Conservation (phyloP, 495 filamentous ascomycete genomes). For the Podospora anserina region DNA sequence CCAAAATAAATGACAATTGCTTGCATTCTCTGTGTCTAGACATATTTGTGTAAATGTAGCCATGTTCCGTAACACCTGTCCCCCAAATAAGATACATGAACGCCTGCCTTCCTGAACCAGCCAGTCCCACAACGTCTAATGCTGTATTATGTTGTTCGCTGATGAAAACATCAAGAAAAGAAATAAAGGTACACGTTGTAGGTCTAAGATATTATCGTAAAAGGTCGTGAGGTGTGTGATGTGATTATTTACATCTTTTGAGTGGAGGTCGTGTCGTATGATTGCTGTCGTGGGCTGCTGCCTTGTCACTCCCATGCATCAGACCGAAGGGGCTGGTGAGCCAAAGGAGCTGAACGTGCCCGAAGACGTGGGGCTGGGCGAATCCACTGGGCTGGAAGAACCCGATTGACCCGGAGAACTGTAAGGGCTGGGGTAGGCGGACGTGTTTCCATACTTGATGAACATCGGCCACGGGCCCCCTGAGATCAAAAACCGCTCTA, state of each 20-base stretch:
- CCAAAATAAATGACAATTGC: conserved; percentile 29
- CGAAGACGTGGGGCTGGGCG: not conserved
- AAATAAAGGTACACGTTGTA: not conserved
- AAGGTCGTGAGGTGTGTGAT: not conserved
- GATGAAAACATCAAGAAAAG: not conserved
- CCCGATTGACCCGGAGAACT: not conserved
- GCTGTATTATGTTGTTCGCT: not conserved
- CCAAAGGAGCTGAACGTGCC: not conserved
- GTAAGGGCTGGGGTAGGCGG: not conserved
- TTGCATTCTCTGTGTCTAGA: conserved; percentile 30
- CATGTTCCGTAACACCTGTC: not conserved
- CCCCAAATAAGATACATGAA: not conserved
- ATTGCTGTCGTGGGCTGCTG: not conserved
- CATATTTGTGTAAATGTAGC: not conserved
- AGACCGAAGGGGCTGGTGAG: not conserved
- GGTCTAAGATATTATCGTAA: not conserved
- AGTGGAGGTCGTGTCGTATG: not conserved
- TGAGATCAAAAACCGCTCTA: conserved; percentile 43
- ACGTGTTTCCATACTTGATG: not conserved
- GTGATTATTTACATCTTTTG: not conserved
- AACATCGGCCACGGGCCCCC: conserved; percentile 41
- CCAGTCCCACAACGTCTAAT: not conserved
- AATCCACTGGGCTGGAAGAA: not conserved
- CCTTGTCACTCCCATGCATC: not conserved
- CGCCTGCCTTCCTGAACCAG: not conserved